Evolutionary conservation across 306 rosid genomes (phyloP).

Genomic region (Pterocarpus macrocarpus): DNA sequence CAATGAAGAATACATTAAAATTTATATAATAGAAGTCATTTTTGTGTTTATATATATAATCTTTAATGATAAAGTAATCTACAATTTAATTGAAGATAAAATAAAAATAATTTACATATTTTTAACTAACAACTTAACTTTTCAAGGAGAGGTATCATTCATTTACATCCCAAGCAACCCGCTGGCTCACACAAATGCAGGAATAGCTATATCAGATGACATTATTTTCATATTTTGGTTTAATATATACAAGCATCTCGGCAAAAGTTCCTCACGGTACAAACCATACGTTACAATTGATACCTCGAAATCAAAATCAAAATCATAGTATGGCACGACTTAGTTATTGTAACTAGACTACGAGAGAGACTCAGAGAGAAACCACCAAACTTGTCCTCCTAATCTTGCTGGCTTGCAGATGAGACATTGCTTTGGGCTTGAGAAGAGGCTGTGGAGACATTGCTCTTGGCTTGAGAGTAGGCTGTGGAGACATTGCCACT

Average conservation of each 20-base stretch:
- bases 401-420: slow-evolving; percentile 39
- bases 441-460: slow-evolving; percentile 52
- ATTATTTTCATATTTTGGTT: slow-evolving; percentile 37
- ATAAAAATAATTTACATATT: too few species aligned
- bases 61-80: too few species aligned
- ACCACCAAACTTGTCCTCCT: slow-evolving; percentile 4
- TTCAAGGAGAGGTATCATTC: too few species aligned
- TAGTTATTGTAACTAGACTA: neutral
- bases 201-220: slow-evolving; percentile 15
- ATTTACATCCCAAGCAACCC: neutral
- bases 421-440: slow-evolving; percentile 52
- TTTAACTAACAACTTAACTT: neutral
- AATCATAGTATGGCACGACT: neutral
- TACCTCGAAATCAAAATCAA: slow-evolving; percentile 21
- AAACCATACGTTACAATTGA: slow-evolving; percentile 36
- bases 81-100: too few species aligned
- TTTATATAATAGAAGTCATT: too few species aligned
- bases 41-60: too few species aligned
- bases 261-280: neutral
- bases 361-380: neutral
- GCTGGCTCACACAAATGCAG: neutral
- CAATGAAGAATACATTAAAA: too few species aligned
- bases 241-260: slow-evolving; percentile 39
- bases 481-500: slow-evolving; percentile 56
- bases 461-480: slow-evolving; percentile 53